A percentile compares a stretch with the other conserved stretches of the same genome.
Evolutionary conservation across 495 filamentous ascomycete genomes (phyloP).

Genomic region (Podospora conica): DNA sequence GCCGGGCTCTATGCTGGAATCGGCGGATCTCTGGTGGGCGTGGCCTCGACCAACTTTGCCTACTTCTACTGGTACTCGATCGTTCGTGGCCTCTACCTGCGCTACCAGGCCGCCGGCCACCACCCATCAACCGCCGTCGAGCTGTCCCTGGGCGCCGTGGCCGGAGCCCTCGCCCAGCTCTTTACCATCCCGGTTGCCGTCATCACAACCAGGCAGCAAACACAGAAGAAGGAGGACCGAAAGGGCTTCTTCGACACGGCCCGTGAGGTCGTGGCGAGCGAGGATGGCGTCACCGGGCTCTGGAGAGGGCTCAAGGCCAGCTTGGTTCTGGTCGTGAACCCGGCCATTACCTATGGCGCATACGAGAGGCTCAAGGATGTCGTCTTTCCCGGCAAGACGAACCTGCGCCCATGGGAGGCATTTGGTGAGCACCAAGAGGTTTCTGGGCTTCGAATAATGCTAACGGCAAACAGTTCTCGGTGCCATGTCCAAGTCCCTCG

Average conservation of each 20-base stretch:
- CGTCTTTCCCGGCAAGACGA: conserved; percentile 71
- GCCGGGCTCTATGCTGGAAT: conserved; percentile 86
- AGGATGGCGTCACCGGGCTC: conserved; percentile 83
- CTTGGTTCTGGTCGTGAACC: conserved; percentile 93
- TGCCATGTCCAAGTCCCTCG: conserved; percentile 85
- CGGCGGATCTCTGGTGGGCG: conserved; percentile 75
- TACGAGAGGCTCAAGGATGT: conserved; percentile 83
- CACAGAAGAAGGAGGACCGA: conserved; percentile 70
- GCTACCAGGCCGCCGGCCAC: conserved; percentile 52
- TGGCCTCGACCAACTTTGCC: conserved; percentile 96
- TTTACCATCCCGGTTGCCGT: conserved; percentile 97
- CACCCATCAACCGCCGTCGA: conserved; percentile 80
- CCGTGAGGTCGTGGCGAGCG: conserved; percentile 77
- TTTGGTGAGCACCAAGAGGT: conserved; percentile 63
- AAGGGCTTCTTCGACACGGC: conserved; percentile 88
- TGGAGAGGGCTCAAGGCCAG: conserved; percentile 97
- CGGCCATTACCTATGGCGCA: conserved; percentile 95
- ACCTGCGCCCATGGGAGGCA: conserved; percentile 77
- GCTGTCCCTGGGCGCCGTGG: conserved; percentile 77
- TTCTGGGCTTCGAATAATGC: not conserved
- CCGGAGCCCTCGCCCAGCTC: conserved; percentile 86
- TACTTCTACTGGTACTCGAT: conserved; percentile 99
- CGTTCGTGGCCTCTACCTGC: conserved; percentile 76
- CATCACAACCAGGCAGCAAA: conserved; percentile 93
- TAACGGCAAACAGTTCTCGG: conserved; percentile 62